A percentile compares a stretch with the other conserved stretches of the same genome.
Conservation (phyloP, 164 flowering plant genomes). For the Magnolia officinalis region DNA sequence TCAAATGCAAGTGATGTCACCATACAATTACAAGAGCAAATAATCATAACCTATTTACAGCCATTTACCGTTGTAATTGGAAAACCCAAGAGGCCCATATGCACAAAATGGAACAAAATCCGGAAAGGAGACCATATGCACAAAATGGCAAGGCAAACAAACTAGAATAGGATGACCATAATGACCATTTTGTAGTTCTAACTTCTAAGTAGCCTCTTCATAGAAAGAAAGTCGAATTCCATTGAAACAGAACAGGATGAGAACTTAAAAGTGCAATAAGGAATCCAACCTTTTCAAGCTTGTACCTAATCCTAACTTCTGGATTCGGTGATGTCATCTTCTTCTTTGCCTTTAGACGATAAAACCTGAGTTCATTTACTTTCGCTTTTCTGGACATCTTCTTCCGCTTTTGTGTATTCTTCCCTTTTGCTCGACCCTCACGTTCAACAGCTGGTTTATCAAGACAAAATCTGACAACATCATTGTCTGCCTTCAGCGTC, state of each 20-base stretch:
- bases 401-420: slow-evolving; percentile 30
- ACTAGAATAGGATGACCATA: background rate
- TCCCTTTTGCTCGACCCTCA: slow-evolving; percentile 19
- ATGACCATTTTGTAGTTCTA: background rate
- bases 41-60: too few species aligned
- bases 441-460: slow-evolving; percentile 24
- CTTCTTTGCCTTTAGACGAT: slow-evolving; percentile 76
- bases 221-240: background rate
- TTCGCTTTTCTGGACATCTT: slow-evolving; percentile 66
- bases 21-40: too few species aligned
- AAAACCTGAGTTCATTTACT: slow-evolving; percentile 72
- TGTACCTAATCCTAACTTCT: slow-evolving; percentile 85
- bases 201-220: too few species aligned
- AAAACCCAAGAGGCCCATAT: too few species aligned
- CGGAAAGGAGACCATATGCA: too few species aligned
- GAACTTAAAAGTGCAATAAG: background rate
- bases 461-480: slow-evolving; percentile 62
- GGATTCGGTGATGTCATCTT: slow-evolving; percentile 92
- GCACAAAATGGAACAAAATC: too few species aligned
- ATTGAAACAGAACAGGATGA: background rate
- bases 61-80: too few species aligned
- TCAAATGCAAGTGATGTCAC: too few species aligned
- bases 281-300: slow-evolving; percentile 70
- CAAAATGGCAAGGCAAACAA: too few species aligned
- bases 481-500: slow-evolving; percentile 47